phyloP scores from a whole-genome alignment of 108 stramenopile species.

The Cyclotella kingstonii region DNA sequence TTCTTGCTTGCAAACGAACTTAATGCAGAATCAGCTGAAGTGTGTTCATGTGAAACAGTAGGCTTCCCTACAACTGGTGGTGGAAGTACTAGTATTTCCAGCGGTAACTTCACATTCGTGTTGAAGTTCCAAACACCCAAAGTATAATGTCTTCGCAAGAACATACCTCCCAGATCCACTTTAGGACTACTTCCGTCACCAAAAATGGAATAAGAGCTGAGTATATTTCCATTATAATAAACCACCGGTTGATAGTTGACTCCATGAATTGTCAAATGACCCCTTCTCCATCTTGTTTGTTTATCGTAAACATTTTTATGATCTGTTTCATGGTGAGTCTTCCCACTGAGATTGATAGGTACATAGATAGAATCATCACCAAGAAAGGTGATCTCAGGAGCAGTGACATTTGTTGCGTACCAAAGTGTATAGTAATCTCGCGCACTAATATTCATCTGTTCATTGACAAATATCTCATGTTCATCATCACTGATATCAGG shows the following conservation, averaged over 20 bases:
- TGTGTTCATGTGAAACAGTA: background rate
- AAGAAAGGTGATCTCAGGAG: background rate
- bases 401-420: constrained; percentile 20
- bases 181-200: constrained; percentile 1
- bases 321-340: too few species aligned
- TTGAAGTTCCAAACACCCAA: constrained; percentile 5
- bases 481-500: constrained; percentile 34
- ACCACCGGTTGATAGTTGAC: constrained; percentile 36
- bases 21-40: background rate
- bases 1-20: background rate
- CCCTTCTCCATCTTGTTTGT: background rate
- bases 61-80: constrained; percentile 35
- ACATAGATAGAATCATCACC: too few species aligned
- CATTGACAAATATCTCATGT: background rate
- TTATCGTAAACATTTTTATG: too few species aligned
- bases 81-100: constrained; percentile 34
- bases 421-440: constrained; percentile 40
- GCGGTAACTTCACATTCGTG: background rate
- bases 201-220: constrained; percentile 8
- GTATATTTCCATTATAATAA: constrained; percentile 13
- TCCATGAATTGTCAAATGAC: constrained; percentile 29
- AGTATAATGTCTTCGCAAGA: constrained; percentile 29
- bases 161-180: constrained; percentile 33
- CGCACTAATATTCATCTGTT: background rate
- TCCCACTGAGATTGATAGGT: too few species aligned